phyloP scores from a whole-genome alignment of 1,284 basidiomycete genomes.

The Cerioporus squamosus region DNA sequence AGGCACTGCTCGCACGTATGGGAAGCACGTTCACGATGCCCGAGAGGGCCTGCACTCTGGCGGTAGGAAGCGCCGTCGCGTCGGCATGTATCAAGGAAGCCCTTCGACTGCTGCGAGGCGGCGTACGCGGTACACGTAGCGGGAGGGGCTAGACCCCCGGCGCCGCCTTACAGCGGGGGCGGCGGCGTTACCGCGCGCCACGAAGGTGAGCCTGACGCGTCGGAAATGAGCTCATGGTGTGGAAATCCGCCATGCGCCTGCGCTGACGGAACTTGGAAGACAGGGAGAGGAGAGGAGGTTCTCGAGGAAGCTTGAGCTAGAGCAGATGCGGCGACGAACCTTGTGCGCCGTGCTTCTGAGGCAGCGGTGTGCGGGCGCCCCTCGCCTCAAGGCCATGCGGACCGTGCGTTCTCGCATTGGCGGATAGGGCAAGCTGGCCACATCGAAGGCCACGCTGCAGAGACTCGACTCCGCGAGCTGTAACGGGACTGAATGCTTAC shows the following conservation, averaged over 20 bases:
- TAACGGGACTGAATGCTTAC: constrained; percentile 19
- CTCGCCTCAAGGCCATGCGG: constrained; percentile 11
- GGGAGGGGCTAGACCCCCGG: constrained; percentile 22
- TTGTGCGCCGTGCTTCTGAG: constrained; percentile 14
- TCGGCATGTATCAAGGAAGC: neutral
- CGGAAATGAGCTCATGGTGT: constrained; percentile 23
- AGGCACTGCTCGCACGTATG: constrained; percentile 9
- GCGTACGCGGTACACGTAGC: constrained; percentile 22
- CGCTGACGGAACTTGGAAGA: constrained; percentile 10
- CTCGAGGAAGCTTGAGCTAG: neutral
- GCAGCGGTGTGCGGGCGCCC: constrained; percentile 2
- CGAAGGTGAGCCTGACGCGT: constrained; percentile 7
- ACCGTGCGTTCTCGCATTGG: constrained; percentile 15
- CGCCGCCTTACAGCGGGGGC: constrained; percentile 13
- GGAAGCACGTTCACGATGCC: constrained; percentile 1
- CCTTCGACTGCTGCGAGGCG: constrained; percentile 16
- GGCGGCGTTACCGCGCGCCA: constrained; percentile 11
- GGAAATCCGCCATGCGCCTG: neutral
- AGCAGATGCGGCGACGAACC: constrained; percentile 4
- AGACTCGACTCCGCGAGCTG: constrained; percentile 11
- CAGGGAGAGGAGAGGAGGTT: neutral
- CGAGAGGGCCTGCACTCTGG: no score
- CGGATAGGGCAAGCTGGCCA: constrained; percentile 4
- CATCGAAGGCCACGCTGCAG: constrained; percentile 13
- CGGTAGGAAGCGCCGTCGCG: no score